These are phyloP conservation scores for Jamesozyma rosinii DNA, from an alignment of 805 yeast species.

Conservation along the genomic window DNA sequence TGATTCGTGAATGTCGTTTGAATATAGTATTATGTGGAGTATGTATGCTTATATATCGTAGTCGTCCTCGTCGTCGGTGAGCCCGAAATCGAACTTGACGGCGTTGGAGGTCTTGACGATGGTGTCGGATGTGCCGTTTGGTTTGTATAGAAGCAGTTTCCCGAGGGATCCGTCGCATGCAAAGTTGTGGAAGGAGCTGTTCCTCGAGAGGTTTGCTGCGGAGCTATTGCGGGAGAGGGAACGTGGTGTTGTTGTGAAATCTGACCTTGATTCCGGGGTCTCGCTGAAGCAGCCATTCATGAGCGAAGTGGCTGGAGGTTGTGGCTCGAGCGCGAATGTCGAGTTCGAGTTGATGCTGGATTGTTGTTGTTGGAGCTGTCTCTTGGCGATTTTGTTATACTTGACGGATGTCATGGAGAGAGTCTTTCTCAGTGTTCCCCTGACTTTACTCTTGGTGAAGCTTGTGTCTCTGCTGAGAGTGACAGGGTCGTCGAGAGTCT, in stretches of 20 bases:
- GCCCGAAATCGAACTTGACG: slow-evolving; percentile 1
- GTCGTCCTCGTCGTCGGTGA: not conserved
- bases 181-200: not conserved
- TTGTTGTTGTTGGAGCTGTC: not conserved
- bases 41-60: not conserved
- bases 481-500: not conserved
- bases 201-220: not conserved
- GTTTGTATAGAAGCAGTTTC: not conserved
- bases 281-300: slow-evolving; percentile 29
- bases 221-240: slow-evolving; percentile 21
- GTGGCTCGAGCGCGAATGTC: slow-evolving; percentile 26
- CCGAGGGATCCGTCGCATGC: not conserved
- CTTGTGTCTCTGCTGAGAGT: not conserved
- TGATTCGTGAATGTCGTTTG: too few species aligned
- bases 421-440: slow-evolving; percentile 18
- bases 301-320: slow-evolving; percentile 22
- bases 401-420: slow-evolving; percentile 14
- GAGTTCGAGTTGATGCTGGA: slow-evolving; percentile 10
- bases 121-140: not conserved
- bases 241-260: slow-evolving; percentile 23
- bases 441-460: not conserved
- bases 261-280: slow-evolving; percentile 26
- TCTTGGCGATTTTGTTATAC: not conserved
- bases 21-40: too few species aligned
- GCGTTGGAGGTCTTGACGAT: not conserved